Conservation (phyloP, 495 filamentous ascomycete genomes). For the Penicilliopsis zonata region DNA sequence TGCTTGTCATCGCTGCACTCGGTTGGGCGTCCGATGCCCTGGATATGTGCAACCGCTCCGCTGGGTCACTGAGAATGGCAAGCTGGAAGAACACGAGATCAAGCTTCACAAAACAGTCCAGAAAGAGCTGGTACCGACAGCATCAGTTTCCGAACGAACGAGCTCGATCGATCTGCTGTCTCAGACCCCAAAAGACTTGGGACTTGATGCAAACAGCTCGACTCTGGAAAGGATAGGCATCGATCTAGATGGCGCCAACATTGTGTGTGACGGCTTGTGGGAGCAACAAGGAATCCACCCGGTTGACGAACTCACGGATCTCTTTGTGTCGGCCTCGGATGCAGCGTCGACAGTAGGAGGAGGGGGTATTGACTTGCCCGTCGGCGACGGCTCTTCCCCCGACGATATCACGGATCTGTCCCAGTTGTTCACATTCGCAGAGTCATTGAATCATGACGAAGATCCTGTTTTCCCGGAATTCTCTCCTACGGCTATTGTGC, state of each 20-base stretch:
- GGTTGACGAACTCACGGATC: constrained; percentile 24
- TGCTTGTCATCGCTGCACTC: constrained; percentile 38
- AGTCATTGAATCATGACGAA: constrained; percentile 10
- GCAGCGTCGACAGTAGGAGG: no score
- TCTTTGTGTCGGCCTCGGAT: constrained; percentile 14
- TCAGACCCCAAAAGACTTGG: constrained; percentile 1
- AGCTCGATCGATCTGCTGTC: constrained; percentile 1
- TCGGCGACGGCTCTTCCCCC: constrained; percentile 15
- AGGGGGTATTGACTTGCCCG: no score
- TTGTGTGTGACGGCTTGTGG: constrained; percentile 24
- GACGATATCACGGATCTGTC: constrained; percentile 16
- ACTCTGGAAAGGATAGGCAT: constrained; percentile 4
- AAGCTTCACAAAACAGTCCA: no score
- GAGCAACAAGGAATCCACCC: constrained; percentile 17
- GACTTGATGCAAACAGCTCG: not conserved
- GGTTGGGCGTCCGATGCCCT: constrained; percentile 36
- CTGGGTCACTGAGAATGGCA: constrained; percentile 43
- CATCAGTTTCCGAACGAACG: constrained; percentile 1
- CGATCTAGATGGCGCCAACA: constrained; percentile 9
- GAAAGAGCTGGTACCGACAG: no score
- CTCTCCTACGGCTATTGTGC: constrained; percentile 26
- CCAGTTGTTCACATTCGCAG: constrained; percentile 17
- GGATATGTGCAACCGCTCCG: constrained; percentile 40
- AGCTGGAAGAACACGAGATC: constrained; percentile 4
- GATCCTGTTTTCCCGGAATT: constrained; percentile 16